Conservation (phyloP, 2,329 filamentous ascomycete genomes). For the Coniochaeta prunicola region DNA sequence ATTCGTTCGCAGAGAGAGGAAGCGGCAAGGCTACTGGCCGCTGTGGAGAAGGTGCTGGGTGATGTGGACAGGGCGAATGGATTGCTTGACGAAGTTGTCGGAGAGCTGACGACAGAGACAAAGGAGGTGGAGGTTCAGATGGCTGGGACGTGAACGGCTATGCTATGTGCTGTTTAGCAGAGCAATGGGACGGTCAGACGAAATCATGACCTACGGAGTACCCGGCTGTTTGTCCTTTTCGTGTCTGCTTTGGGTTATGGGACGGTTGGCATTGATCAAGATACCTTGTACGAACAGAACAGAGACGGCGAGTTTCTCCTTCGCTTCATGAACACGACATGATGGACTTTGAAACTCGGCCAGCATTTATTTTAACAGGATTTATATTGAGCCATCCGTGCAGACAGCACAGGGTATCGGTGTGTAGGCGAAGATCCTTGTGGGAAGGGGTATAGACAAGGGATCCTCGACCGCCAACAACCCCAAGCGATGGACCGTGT, state of each 20-base stretch:
- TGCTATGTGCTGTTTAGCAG: too few species aligned
- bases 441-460: slow-evolving; percentile 1
- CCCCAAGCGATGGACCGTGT: not conserved
- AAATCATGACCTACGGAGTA: too few species aligned
- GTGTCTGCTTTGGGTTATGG: not conserved
- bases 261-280: not conserved
- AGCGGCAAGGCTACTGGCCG: slow-evolving; percentile 40
- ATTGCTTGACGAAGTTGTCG: slow-evolving; percentile 37
- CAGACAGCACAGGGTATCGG: not conserved
- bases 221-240: too few species aligned
- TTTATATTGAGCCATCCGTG: not conserved
- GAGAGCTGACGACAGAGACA: slow-evolving; percentile 43
- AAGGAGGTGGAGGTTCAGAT: slow-evolving; percentile 35
- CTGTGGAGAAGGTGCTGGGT: slow-evolving; percentile 42
- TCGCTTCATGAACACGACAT: not conserved
- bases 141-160: slow-evolving; percentile 14
- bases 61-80: slow-evolving; percentile 48
- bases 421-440: not conserved
- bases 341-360: not conserved
- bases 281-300: not conserved
- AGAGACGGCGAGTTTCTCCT: not conserved
- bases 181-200: too few species aligned
- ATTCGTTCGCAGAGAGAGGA: slow-evolving; percentile 47
- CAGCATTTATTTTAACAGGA: not conserved
- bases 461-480: not conserved